These are phyloP conservation scores for Peziza echinospora DNA, from an alignment of 495 filamentous ascomycete species.

Conservation along the genomic window DNA sequence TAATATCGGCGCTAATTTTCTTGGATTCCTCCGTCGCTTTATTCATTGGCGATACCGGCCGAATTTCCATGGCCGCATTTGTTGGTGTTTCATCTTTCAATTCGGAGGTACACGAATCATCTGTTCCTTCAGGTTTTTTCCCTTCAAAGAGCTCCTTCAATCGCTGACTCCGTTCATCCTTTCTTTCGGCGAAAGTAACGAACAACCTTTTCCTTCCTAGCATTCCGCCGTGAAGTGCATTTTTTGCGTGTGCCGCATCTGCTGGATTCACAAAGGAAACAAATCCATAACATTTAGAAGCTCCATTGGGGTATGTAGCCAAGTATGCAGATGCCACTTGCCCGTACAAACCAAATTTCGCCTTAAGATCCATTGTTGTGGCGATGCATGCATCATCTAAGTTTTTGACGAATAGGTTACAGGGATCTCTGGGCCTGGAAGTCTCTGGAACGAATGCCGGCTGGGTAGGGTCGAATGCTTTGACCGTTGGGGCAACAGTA, in stretches of 20 bases:
- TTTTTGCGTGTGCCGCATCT: conserved; percentile 64
- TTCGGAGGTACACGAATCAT: background rate
- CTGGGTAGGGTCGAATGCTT: background rate
- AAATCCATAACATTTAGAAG: conserved; percentile 94
- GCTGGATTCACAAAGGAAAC: conserved; percentile 91
- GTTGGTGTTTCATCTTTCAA: background rate
- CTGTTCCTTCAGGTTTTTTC: background rate
- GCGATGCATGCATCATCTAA: conserved; percentile 26
- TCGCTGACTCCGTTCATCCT: conserved; percentile 18
- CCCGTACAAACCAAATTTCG: conserved; percentile 69
- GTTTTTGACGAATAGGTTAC: conserved; percentile 99
- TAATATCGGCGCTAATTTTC: background rate
- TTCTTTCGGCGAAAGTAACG: conserved; percentile 17
- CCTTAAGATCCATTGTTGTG: conserved; percentile 27
- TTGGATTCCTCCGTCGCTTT: background rate
- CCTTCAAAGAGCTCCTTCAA: conserved; percentile 7
- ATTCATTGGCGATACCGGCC: background rate
- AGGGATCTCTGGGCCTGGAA: conserved; percentile 14
- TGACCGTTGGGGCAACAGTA: background rate
- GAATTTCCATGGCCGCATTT: background rate
- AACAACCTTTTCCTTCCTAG: conserved; percentile 19
- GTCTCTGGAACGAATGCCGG: conserved; percentile 13
- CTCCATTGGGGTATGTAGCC: conserved; percentile 67
- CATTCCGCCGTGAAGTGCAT: conserved; percentile 56
- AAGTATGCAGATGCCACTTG: conserved; percentile 88